These are phyloP conservation scores for Lepidopterella palustris DNA, from an alignment of 495 filamentous ascomycete species.

Conservation along the genomic window DNA sequence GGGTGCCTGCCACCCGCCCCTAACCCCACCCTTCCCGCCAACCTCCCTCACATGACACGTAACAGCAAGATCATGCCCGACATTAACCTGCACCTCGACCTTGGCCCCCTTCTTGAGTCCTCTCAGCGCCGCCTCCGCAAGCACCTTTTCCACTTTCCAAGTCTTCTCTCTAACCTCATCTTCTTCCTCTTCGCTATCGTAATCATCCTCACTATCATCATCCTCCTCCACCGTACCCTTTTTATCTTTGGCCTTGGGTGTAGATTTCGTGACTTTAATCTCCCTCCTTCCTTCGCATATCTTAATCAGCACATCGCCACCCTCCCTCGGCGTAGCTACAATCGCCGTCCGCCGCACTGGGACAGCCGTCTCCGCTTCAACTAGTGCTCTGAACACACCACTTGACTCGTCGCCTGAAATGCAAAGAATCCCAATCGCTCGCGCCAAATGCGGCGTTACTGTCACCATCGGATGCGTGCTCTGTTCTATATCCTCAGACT, in stretches of 20 bases:
- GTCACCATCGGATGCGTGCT: slow-evolving; percentile 94
- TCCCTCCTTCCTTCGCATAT: slow-evolving; percentile 78
- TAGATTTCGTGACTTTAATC: slow-evolving; percentile 84
- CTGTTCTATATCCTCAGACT: slow-evolving; percentile 87
- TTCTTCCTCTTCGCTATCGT: slow-evolving; percentile 70
- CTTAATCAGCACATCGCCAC: slow-evolving; percentile 79
- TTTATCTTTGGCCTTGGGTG: slow-evolving; percentile 56
- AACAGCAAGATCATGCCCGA: slow-evolving; percentile 67
- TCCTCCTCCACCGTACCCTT: slow-evolving; percentile 55
- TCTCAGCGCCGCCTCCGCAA: slow-evolving; percentile 80
- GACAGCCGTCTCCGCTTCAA: slow-evolving; percentile 79
- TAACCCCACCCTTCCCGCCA: slow-evolving; percentile 75
- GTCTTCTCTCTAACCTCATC: slow-evolving; percentile 83
- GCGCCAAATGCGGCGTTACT: slow-evolving; percentile 78
- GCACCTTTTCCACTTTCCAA: slow-evolving; percentile 79
- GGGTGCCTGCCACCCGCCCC: slow-evolving; percentile 57
- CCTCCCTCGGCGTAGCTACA: slow-evolving; percentile 63
- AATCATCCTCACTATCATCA: slow-evolving; percentile 57
- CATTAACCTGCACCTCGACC: slow-evolving; percentile 87
- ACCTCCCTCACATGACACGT: slow-evolving; percentile 78
- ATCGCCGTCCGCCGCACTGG: slow-evolving; percentile 78
- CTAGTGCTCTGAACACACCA: slow-evolving; percentile 67
- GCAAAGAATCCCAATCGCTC: slow-evolving; percentile 81
- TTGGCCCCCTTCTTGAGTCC: slow-evolving; percentile 81
- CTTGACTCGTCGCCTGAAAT: slow-evolving; percentile 52